phyloP scores from a whole-genome alignment of 768 basidiomycete species.

The Xerocomus spinulosus region DNA sequence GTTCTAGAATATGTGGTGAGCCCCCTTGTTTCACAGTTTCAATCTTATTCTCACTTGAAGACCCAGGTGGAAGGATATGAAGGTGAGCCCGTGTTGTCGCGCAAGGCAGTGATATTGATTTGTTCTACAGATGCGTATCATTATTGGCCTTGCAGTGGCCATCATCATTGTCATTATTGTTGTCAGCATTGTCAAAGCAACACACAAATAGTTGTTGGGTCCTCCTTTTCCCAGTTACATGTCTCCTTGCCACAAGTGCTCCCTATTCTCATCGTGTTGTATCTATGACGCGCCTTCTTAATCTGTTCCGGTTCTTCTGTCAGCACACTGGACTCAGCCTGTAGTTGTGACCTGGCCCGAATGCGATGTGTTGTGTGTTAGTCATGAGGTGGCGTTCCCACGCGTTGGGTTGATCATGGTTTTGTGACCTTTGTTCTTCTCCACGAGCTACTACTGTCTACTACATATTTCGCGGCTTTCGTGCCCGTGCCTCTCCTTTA shows the following conservation, averaged over 20 bases:
- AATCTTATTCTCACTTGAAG: slow-evolving; percentile 6
- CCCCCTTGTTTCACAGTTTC: slow-evolving; percentile 9
- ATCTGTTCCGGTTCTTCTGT: slow-evolving; percentile 24
- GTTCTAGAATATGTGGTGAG: slow-evolving; percentile 85
- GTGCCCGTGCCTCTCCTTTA: slow-evolving; percentile 36
- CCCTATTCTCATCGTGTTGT: slow-evolving; percentile 35
- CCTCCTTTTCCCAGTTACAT: not conserved
- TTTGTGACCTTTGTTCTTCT: not conserved
- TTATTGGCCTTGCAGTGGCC: slow-evolving; percentile 85
- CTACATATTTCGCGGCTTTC: slow-evolving; percentile 28
- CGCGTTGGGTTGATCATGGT: slow-evolving; percentile 4
- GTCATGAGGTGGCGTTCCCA: slow-evolving; percentile 16
- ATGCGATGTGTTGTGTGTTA: slow-evolving; percentile 28
- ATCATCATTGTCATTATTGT: slow-evolving; percentile 95
- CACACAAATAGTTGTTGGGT: slow-evolving; percentile 38
- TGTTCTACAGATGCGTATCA: slow-evolving; percentile 80
- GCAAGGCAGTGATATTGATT: slow-evolving; percentile 7
- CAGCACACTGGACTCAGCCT: slow-evolving; percentile 8
- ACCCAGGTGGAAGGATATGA: slow-evolving; percentile 95
- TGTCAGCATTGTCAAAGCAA: slow-evolving; percentile 89
- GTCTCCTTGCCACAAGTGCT: slow-evolving; percentile 11
- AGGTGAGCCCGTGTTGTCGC: slow-evolving; percentile 45
- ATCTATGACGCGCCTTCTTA: slow-evolving; percentile 39
- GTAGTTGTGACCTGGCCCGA: slow-evolving; percentile 11
- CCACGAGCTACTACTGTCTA: slow-evolving; percentile 9